Conservation (phyloP, 352 stramenopile species). For the Blastocystis sp. region DNA sequence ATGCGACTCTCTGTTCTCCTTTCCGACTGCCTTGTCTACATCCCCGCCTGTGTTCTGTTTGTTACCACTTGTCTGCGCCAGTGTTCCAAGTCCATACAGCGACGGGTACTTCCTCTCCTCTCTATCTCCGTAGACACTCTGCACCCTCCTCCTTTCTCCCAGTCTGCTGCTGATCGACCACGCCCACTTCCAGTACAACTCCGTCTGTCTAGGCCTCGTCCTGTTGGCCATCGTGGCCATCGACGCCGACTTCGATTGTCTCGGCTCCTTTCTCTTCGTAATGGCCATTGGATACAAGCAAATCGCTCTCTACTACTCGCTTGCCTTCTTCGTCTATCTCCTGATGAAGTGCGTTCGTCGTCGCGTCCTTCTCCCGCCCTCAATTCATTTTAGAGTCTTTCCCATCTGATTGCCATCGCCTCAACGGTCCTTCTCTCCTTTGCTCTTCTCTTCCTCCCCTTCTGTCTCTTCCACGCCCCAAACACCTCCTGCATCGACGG, state of each 20-base stretch:
- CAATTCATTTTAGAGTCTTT: neutral
- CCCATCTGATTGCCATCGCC: slow-evolving; percentile 65
- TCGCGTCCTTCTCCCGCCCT: neutral
- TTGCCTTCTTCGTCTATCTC: slow-evolving; percentile 81
- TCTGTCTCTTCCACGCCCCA: slow-evolving; percentile 66
- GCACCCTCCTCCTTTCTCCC: slow-evolving; percentile 72
- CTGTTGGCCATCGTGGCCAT: slow-evolving; percentile 66
- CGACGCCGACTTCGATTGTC: slow-evolving; percentile 68
- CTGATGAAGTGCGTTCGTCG: slow-evolving; percentile 68
- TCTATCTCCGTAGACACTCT: slow-evolving; percentile 63
- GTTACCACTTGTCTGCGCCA: neutral
- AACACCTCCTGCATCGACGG: slow-evolving; percentile 63
- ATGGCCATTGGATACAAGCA: slow-evolving; percentile 79
- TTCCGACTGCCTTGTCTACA: slow-evolving; percentile 80
- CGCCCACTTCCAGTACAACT: slow-evolving; percentile 99
- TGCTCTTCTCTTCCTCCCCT: slow-evolving; percentile 75
- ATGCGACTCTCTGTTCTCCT: slow-evolving; percentile 83
- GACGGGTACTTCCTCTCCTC: neutral
- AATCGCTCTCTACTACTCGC: slow-evolving; percentile 94
- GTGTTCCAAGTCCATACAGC: neutral
- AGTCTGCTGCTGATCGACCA: slow-evolving; percentile 86
- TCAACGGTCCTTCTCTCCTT: slow-evolving; percentile 79
- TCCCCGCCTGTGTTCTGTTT: slow-evolving; percentile 61
- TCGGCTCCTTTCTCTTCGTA: slow-evolving; percentile 66
- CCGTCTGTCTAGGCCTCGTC: slow-evolving; percentile 78